These are phyloP conservation scores for Clarireedia paspali DNA, from an alignment of 2,329 filamentous ascomycete genomes.

Conservation along the genomic window DNA sequence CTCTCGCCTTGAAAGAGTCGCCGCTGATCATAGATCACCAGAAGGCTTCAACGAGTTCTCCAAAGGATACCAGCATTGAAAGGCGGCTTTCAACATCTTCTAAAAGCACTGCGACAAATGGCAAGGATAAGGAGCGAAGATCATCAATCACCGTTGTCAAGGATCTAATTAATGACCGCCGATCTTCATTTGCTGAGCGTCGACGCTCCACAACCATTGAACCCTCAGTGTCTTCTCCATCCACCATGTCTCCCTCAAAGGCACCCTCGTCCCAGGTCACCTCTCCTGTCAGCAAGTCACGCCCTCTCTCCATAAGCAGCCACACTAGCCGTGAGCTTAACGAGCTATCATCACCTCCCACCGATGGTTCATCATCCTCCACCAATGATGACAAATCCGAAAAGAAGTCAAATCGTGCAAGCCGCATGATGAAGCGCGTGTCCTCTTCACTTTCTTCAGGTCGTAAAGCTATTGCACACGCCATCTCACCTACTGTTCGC, in stretches of 20 bases:
- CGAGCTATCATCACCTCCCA: conserved; percentile 30
- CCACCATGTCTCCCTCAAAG: conserved; percentile 39
- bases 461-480: conserved; percentile 30
- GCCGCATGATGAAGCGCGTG: conserved; percentile 57
- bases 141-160: conserved; percentile 52
- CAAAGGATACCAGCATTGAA: conserved; percentile 38
- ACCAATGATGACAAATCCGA: conserved; percentile 42
- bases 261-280: conserved; percentile 34
- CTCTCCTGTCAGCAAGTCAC: conserved; percentile 44
- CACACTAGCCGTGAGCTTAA: conserved; percentile 29
- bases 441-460: conserved; percentile 45
- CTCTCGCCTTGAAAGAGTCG: conserved; percentile 50
- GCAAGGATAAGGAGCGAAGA: conserved; percentile 34
- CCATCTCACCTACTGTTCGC: conserved; percentile 29
- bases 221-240: conserved; percentile 29
- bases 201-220: conserved; percentile 38
- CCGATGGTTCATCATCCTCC: conserved; percentile 33
- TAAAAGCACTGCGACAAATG: conserved; percentile 13
- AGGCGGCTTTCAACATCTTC: conserved; percentile 22
- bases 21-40: conserved; percentile 52
- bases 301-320: conserved; percentile 59
- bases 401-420: conserved; percentile 39
- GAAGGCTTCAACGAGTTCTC: conserved; percentile 25
- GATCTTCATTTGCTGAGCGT: conserved; percentile 43
- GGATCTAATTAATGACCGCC: conserved; percentile 49